Evolutionary conservation across 768 basidiomycete genomes (phyloP).

Genomic region (Tricholomella constricta): DNA sequence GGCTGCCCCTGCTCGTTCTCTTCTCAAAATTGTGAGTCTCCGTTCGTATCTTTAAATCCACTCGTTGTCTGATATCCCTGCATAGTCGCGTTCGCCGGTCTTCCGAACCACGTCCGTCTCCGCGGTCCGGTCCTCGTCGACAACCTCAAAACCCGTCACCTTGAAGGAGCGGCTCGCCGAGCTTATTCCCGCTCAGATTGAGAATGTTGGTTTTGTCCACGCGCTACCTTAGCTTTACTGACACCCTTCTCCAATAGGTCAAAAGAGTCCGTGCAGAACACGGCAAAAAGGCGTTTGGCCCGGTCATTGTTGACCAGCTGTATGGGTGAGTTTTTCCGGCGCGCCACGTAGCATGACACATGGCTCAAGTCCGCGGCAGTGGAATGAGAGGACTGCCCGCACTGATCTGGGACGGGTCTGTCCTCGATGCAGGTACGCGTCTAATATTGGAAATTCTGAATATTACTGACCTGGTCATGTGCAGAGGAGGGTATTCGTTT

Average conservation of each 20-base stretch:
- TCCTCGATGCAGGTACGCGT: constrained; percentile 82
- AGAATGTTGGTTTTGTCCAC: constrained; percentile 50
- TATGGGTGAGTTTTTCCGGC: constrained; percentile 61
- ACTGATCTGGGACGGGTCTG: constrained; percentile 98
- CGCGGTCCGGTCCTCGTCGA: constrained; percentile 64
- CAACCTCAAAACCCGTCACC: constrained; percentile 64
- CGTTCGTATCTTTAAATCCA: neutral
- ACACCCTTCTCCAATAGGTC: constrained; percentile 48
- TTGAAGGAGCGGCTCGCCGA: constrained; percentile 93
- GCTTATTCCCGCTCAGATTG: constrained; percentile 87
- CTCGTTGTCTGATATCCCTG: constrained; percentile 10
- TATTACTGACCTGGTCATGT: constrained; percentile 9
- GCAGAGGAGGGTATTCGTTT: constrained; percentile 96
- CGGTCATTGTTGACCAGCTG: constrained; percentile 87
- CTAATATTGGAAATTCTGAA: neutral
- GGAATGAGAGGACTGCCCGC: constrained; percentile 91
- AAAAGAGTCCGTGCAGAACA: constrained; percentile 83
- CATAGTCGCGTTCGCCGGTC: constrained; percentile 52
- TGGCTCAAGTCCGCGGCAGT: constrained; percentile 36
- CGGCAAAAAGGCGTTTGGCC: constrained; percentile 92
- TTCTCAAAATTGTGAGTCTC: constrained; percentile 41
- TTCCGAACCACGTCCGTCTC: constrained; percentile 42
- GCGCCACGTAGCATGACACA: neutral
- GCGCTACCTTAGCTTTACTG: neutral
- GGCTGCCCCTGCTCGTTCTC: constrained; percentile 40